phyloP scores from a whole-genome alignment of 2,329 filamentous ascomycete species.

The Aspergillus transmontanensis region DNA sequence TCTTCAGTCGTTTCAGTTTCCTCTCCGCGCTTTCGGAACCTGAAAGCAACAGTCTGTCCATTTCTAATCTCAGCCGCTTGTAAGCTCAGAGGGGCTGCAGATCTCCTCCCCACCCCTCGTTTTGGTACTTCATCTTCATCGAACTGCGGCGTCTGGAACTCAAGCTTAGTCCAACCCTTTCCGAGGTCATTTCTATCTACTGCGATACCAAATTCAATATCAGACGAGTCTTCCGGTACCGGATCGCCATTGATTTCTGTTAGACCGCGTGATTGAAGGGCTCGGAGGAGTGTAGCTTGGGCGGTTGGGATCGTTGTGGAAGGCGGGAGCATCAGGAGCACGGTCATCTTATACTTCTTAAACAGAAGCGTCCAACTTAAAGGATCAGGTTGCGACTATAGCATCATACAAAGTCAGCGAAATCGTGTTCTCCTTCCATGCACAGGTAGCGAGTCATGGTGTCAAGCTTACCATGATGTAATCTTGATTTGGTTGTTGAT shows the following conservation, averaged over 20 bases:
- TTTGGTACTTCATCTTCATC: slow-evolving; percentile 27
- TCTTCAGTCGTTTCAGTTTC: slow-evolving; percentile 20
- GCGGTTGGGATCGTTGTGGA: slow-evolving; percentile 60
- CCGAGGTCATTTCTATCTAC: slow-evolving; percentile 51
- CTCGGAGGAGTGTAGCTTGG: slow-evolving; percentile 60
- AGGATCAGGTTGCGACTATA: slow-evolving; percentile 38
- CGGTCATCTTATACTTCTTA: slow-evolving; percentile 71
- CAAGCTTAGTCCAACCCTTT: slow-evolving; percentile 53
- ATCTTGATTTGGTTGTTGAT: slow-evolving; percentile 19
- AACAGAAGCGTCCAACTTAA: slow-evolving; percentile 68
- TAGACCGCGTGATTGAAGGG: slow-evolving; percentile 53
- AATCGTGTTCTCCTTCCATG: neutral
- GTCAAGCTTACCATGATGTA: slow-evolving; percentile 20
- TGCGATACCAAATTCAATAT: slow-evolving; percentile 52
- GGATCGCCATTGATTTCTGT: slow-evolving; percentile 41
- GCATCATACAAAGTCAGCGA: slow-evolving; percentile 7
- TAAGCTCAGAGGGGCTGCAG: slow-evolving; percentile 24
- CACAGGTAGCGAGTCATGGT: neutral
- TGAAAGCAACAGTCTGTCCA: slow-evolving; percentile 38
- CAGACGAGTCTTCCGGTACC: slow-evolving; percentile 41
- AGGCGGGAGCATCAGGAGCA: slow-evolving; percentile 67
- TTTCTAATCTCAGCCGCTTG: slow-evolving; percentile 31
- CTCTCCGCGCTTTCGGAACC: slow-evolving; percentile 31
- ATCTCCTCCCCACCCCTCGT: slow-evolving; percentile 33
- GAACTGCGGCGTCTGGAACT: slow-evolving; percentile 33